Evolutionary conservation across 768 basidiomycete species (phyloP).

Genomic region (Dictyophora rubrovolvata): DNA sequence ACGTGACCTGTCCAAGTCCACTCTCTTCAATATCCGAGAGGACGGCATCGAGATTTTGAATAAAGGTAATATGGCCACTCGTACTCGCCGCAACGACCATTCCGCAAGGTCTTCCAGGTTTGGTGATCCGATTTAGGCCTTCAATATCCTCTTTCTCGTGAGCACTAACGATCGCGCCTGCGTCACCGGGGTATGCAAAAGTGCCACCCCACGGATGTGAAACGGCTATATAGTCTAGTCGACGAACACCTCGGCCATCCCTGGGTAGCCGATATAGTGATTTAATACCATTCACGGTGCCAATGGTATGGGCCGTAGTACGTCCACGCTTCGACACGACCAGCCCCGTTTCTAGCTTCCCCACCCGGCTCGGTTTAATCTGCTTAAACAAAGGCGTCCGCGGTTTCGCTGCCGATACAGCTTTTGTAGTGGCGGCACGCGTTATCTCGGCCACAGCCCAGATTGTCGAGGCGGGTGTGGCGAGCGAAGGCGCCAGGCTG

Average conservation of each 20-base stretch:
- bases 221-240: not conserved
- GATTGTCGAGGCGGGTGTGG: not conserved
- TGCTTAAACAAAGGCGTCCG: not conserved
- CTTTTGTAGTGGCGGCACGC: not conserved
- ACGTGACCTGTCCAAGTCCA: not conserved
- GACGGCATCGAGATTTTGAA: slow-evolving; percentile 1
- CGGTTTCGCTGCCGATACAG: not conserved
- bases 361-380: not conserved
- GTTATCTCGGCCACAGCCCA: slow-evolving; percentile 5
- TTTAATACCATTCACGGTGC: slow-evolving; percentile 2
- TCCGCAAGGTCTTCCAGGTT: not conserved
- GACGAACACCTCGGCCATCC: not conserved
- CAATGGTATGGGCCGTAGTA: not conserved
- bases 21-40: not conserved
- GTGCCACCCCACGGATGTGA: not conserved
- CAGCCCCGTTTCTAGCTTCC: not conserved
- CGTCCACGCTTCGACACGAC: not conserved
- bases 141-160: not conserved
- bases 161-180: not conserved
- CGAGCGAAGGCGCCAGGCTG: not conserved
- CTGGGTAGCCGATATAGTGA: slow-evolving; percentile 4
- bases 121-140: not conserved
- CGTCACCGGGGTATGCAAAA: not conserved
- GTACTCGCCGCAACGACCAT: slow-evolving; percentile 3
- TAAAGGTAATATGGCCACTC: not conserved